Conservation (phyloP, 306 rosid species). For the Parietaria judaica region DNA sequence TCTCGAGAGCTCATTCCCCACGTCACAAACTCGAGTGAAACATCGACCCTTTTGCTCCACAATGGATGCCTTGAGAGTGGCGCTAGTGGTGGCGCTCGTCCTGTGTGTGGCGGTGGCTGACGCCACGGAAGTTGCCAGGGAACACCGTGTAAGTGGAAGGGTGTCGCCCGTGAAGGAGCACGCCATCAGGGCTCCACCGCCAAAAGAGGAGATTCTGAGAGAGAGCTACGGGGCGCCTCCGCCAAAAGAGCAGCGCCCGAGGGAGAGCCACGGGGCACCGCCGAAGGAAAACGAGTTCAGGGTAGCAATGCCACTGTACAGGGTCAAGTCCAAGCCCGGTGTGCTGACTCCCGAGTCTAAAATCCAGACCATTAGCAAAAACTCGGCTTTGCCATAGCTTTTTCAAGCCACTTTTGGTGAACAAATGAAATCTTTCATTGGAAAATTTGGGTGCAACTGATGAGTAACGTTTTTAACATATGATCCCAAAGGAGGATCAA, state of each 20-base stretch:
- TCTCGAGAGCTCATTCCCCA: background rate
- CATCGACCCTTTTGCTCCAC: background rate
- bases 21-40: background rate
- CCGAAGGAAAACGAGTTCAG: background rate
- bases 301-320: conserved; percentile 25
- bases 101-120: background rate
- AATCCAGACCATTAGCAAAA: background rate
- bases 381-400: background rate
- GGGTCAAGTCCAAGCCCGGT: conserved; percentile 15
- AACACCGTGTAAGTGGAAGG: background rate
- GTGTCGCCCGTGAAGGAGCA: background rate
- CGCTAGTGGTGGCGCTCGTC: background rate
- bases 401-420: background rate
- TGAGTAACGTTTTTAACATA: too few relatives aligned
- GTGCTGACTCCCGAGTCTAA: conserved; percentile 19
- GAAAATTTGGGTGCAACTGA: too few relatives aligned
- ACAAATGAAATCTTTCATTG: background rate
- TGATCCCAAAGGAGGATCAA: too few relatives aligned
- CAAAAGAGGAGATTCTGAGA: background rate
- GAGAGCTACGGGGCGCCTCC: background rate
- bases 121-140: background rate
- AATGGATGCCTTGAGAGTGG: background rate
- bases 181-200: conserved; percentile 9
- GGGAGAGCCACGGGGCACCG: background rate
- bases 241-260: background rate